phyloP scores from a whole-genome alignment of 2,329 filamentous ascomycete species.

The Ramularia endophylla region DNA sequence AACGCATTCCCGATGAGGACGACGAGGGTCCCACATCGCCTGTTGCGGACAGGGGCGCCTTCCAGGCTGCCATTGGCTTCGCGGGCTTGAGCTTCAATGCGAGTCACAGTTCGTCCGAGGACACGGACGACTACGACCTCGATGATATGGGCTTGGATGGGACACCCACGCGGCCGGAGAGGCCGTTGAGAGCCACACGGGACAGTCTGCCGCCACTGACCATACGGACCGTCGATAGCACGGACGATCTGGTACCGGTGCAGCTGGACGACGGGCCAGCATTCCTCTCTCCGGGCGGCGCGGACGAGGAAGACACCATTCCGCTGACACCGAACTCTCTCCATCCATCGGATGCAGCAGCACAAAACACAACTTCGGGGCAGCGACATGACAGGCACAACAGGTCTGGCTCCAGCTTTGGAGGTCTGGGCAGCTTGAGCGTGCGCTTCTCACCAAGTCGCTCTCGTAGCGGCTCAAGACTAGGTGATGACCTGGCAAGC shows the following conservation, averaged over 20 bases:
- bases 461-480: slow-evolving; percentile 39
- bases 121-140: slow-evolving; percentile 16
- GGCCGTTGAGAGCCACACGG: slow-evolving; percentile 13
- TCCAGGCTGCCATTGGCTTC: slow-evolving; percentile 46
- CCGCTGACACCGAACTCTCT: slow-evolving; percentile 53
- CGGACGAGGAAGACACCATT: slow-evolving; percentile 52
- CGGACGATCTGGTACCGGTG: slow-evolving; percentile 31
- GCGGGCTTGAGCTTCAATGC: slow-evolving; percentile 42
- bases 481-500: slow-evolving; percentile 56
- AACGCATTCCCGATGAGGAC: slow-evolving; percentile 29
- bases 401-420: slow-evolving; percentile 5
- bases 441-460: slow-evolving; percentile 44
- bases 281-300: slow-evolving; percentile 45
- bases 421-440: slow-evolving; percentile 40
- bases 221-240: slow-evolving; percentile 20
- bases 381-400: slow-evolving; percentile 41
- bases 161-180: slow-evolving; percentile 8
- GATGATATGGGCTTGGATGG: slow-evolving; percentile 8
- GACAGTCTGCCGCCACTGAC: slow-evolving; percentile 25
- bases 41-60: slow-evolving; percentile 40
- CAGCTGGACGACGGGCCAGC: slow-evolving; percentile 50
- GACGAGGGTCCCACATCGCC: slow-evolving; percentile 38
- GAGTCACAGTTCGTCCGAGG: slow-evolving; percentile 25
- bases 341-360: slow-evolving; percentile 51
- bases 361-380: slow-evolving; percentile 34